Base-by-base conservation (phyloP, 176 grass and related monocot genomes). In the Carex pumila region DNA sequence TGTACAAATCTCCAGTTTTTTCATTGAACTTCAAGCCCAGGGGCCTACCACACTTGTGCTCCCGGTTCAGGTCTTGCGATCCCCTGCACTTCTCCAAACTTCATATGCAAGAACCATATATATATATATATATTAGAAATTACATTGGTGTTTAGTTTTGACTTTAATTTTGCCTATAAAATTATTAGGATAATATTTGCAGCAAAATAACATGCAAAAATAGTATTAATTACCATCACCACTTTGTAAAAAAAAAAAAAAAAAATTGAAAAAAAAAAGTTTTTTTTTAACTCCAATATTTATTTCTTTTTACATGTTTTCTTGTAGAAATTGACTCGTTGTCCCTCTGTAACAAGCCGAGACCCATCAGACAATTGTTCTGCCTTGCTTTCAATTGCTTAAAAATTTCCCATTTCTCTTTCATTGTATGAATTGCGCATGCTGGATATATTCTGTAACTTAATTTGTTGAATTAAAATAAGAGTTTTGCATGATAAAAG, bases 41-140 rank as follows among this genome's bases (percentile, higher is more conserved):
- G 21, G 95, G 95, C 2, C 95, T 88, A 18, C 92, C 95, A n/a
- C 95, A 98, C 57, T 86, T 82, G 52, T 91, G 87, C 85, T 98
- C 95, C 12, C 21, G 61, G 8, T 39, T 65, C 1, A 87, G 83
- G 62, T 95, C 88, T 22, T 79, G 76, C 0, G 89, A 93, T 10
- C 93, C 93, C 57, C 88, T 86, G 87, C 93, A 95, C 8, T 53
- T 87, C 1, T 88, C 85, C 83, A 91, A 50, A 64, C 96, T 98
- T 68, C 25, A 32, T 67, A 43, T 54, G 25, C n/a, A 22, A 67
- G 19, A 76, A 55, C 6, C 1, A 25, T 25, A 25, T 25, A 2
- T 17, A 3, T 17, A 3, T 0, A 25, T 25, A 25, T 25, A 2
- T 17, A 3, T 17, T 6, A 57, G 18, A 82, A 18, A 34, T 39